Evolutionary conservation across 352 stramenopile genomes (phyloP).

Genomic region (Pythium pyrilobum): DNA sequence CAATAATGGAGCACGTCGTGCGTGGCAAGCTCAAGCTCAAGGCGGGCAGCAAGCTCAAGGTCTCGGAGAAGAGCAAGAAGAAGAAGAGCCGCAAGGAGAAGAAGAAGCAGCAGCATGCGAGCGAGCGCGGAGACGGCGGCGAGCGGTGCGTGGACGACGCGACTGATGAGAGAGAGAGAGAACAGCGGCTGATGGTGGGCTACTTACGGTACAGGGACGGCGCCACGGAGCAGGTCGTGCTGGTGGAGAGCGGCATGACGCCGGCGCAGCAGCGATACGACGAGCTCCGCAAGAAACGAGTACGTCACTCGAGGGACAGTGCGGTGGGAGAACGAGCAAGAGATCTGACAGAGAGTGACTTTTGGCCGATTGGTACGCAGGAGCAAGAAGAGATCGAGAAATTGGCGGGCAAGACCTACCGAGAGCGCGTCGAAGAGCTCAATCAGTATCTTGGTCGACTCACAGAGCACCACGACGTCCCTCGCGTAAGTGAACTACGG

Average conservation of each 20-base stretch:
- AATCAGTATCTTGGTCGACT: constrained; percentile 94
- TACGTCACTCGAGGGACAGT: constrained; percentile 22
- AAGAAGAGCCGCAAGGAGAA: constrained; percentile 50
- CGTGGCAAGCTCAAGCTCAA: constrained; percentile 84
- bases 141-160: constrained; percentile 9
- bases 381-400: constrained; percentile 87
- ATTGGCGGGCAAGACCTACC: constrained; percentile 82
- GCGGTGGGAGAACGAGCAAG: background rate
- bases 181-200: background rate
- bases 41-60: constrained; percentile 54
- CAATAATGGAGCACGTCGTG: constrained; percentile 72
- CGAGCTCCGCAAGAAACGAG: constrained; percentile 73
- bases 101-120: constrained; percentile 27
- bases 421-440: constrained; percentile 94
- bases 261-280: constrained; percentile 72
- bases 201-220: background rate
- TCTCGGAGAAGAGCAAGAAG: constrained; percentile 39
- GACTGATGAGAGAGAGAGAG: background rate
- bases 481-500: constrained; percentile 87
- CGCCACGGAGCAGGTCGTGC: constrained; percentile 17
- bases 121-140: background rate
- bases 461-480: constrained; percentile 98
- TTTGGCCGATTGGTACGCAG: constrained; percentile 18
- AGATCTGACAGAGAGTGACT: background rate
- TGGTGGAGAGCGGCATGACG: constrained; percentile 51